These are phyloP conservation scores for Suhomyces prunicola DNA, from an alignment of 805 yeast genomes.

Conservation along the genomic window DNA sequence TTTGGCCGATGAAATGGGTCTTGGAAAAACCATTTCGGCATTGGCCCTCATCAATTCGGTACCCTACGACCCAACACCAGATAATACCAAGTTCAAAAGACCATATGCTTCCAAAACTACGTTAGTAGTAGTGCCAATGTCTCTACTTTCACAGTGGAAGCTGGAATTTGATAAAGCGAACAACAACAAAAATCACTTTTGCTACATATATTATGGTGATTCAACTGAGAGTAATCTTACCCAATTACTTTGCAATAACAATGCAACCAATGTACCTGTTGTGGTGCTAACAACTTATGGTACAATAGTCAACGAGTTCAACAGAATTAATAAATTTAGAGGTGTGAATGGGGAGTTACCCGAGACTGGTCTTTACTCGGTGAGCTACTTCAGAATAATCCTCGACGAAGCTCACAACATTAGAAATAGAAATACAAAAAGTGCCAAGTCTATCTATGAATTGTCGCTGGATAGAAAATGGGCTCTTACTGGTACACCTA, in stretches of 20 bases:
- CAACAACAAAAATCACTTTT: conserved; percentile 38
- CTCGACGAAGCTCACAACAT: conserved; percentile 91
- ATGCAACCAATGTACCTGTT: conserved; percentile 43
- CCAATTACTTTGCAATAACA: conserved; percentile 37
- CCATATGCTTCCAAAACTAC: conserved; percentile 69
- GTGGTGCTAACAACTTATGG: conserved; percentile 86
- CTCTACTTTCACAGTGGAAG: conserved; percentile 88
- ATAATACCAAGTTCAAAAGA: conserved; percentile 13
- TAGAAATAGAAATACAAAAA: conserved; percentile 71
- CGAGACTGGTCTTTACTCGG: conserved; percentile 60
- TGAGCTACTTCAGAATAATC: conserved; percentile 71
- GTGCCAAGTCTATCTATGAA: conserved; percentile 73
- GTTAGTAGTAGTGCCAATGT: conserved; percentile 84
- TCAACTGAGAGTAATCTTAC: conserved; percentile 51
- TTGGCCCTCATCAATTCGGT: conserved; percentile 67
- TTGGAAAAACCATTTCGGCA: conserved; percentile 89
- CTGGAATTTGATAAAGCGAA: conserved; percentile 66
- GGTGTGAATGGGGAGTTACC: conserved; percentile 26
- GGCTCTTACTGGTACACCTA: conserved; percentile 92
- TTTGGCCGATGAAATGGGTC: conserved; percentile 94
- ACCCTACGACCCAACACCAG: conserved; percentile 45
- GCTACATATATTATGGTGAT: conserved; percentile 75
- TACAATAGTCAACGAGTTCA: conserved; percentile 74
- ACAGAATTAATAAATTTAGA: conserved; percentile 36
- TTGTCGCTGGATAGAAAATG: conserved; percentile 67